phyloP scores from a whole-genome alignment of 768 basidiomycete genomes.

The Lentinula detonsa region DNA sequence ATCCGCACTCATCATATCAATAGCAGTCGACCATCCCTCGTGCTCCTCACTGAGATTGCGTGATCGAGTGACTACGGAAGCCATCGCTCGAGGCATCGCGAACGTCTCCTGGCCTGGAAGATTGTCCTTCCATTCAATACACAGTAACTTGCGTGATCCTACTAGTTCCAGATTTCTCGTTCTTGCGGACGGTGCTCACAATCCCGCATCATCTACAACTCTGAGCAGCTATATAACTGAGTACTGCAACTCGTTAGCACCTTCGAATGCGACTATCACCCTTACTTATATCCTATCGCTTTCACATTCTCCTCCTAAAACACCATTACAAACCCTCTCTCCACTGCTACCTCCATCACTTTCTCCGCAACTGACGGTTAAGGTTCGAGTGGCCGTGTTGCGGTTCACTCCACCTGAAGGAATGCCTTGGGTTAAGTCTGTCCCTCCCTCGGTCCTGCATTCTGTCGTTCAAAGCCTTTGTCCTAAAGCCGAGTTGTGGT shows the following conservation, averaged over 20 bases:
- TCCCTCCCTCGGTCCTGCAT: slow-evolving; percentile 44
- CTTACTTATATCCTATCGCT: slow-evolving; percentile 75
- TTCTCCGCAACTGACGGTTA: slow-evolving; percentile 21
- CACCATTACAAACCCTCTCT: slow-evolving; percentile 60
- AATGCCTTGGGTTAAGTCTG: slow-evolving; percentile 91
- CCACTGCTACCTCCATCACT: slow-evolving; percentile 52
- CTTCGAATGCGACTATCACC: slow-evolving; percentile 20
- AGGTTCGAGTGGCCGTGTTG: slow-evolving; percentile 45
- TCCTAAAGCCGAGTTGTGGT: slow-evolving; percentile 44
- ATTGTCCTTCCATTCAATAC: slow-evolving; percentile 58
- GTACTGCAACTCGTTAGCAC: slow-evolving; percentile 14
- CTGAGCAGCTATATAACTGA: slow-evolving; percentile 61
- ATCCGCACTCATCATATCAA: slow-evolving; percentile 56
- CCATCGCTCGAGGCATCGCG: slow-evolving; percentile 53
- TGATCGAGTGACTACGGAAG: slow-evolving; percentile 37
- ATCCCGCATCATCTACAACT: slow-evolving; percentile 65
- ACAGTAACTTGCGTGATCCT: slow-evolving; percentile 12
- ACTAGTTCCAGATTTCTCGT: slow-evolving; percentile 26
- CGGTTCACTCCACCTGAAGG: slow-evolving; percentile 73
- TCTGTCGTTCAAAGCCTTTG: slow-evolving; percentile 36
- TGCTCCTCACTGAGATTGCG: slow-evolving; percentile 17
- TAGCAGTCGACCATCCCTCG: slow-evolving; percentile 38
- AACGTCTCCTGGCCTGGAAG: slow-evolving; percentile 75
- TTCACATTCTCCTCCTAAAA: slow-evolving; percentile 85
- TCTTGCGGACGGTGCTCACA: slow-evolving; percentile 93